A percentile compares a stretch with the other conserved stretches of the same genome.
phyloP scores from a whole-genome alignment of 805 yeast genomes.

The Zygosaccharomyces bisporus region DNA sequence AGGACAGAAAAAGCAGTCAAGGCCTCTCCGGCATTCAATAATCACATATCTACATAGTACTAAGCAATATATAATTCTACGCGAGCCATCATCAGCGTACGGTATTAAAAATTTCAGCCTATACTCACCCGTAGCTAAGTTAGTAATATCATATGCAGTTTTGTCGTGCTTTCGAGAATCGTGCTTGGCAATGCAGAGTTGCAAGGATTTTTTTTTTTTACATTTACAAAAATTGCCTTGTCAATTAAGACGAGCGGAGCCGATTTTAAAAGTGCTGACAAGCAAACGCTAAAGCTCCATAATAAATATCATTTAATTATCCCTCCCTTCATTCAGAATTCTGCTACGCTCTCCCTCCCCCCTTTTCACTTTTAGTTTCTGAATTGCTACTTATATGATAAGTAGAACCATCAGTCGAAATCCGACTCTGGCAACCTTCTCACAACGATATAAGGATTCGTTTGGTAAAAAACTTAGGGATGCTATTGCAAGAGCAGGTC shows the following conservation, averaged over 20 bases:
- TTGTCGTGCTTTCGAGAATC: not conserved
- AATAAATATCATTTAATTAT: not conserved
- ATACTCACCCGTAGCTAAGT: too few species aligned
- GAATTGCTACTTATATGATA: constrained; percentile 13
- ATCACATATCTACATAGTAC: too few species aligned
- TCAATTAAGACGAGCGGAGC: too few species aligned
- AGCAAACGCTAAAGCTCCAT: too few species aligned
- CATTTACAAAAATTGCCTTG: too few species aligned
- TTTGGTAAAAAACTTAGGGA: constrained; percentile 41
- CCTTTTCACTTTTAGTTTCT: not conserved
- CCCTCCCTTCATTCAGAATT: not conserved
- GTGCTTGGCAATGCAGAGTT: not conserved
- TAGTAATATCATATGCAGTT: not conserved
- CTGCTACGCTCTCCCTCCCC: not conserved
- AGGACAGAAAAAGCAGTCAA: too few species aligned
- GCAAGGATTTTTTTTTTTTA: not conserved
- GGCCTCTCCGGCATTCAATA: too few species aligned
- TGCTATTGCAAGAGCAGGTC: constrained; percentile 34
- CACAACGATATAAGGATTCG: constrained; percentile 33
- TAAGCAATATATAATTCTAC: too few species aligned
- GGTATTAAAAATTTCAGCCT: too few species aligned
- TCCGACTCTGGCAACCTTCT: constrained; percentile 26
- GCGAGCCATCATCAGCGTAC: too few species aligned
- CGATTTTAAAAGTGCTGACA: too few species aligned
- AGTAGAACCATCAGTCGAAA: constrained; percentile 26